Conservation (phyloP, 352 stramenopile species). For the Globisporangium parvum region DNA sequence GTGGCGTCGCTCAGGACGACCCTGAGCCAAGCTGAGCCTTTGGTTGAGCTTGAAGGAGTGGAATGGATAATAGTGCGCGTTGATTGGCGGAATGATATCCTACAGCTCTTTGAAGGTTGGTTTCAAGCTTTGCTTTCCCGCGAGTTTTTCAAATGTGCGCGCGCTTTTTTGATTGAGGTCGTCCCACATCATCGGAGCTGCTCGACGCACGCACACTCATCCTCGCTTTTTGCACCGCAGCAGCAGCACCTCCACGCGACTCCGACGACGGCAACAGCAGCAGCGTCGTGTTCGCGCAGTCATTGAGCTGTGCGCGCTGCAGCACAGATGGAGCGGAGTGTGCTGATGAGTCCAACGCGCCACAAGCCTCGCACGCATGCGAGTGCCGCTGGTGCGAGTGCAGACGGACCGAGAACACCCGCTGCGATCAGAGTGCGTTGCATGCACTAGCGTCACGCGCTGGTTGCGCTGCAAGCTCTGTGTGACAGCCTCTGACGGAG, state of each 20-base stretch:
- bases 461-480: not conserved
- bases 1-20: no score
- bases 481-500: not conserved
- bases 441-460: not conserved
- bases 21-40: no score
- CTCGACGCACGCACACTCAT: not conserved
- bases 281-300: no score
- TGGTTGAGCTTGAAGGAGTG: no score
- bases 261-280: not conserved
- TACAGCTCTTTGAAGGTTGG: no score
- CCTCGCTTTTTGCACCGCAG: no score
- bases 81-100: constrained; percentile 26
- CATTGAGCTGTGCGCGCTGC: no score
- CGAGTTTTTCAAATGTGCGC: constrained; percentile 14
- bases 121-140: constrained; percentile 2
- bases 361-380: constrained; percentile 11
- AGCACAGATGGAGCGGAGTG: constrained; percentile 21
- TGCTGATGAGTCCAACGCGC: constrained; percentile 41
- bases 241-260: no score
- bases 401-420: constrained; percentile 20
- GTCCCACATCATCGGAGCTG: constrained; percentile 1
- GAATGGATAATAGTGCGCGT: no score
- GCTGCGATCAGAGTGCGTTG: constrained; percentile 10
- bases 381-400: not conserved
- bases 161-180: constrained; percentile 8